Percentiles rank a stretch among this genome's conserved stretches.
Evolutionary conservation across 306 rosid species (phyloP).

Genomic region (Prunus padus): DNA sequence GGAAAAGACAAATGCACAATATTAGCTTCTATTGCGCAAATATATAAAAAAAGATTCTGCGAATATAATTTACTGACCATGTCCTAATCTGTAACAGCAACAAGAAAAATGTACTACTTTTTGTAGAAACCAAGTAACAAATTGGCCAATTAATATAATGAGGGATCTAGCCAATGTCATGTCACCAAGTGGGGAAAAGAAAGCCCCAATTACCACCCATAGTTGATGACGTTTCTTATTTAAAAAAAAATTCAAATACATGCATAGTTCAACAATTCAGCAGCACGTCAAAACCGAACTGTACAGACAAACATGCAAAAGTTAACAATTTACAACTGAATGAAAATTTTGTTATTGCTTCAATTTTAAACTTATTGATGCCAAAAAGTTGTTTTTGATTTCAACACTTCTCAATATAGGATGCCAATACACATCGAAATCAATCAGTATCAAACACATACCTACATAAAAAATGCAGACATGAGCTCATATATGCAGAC

Average conservation of each 20-base stretch:
- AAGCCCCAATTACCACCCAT: background rate
- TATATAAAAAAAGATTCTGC: background rate
- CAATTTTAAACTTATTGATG: background rate
- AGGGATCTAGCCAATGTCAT: background rate
- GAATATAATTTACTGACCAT: background rate
- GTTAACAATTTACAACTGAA: background rate
- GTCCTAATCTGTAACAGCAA: background rate
- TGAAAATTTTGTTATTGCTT: background rate
- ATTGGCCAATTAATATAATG: background rate
- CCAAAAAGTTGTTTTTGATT: background rate
- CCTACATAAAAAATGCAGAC: background rate
- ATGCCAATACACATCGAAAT: background rate
- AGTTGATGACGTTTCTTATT: background rate
- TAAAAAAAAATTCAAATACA: background rate
- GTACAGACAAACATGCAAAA: background rate
- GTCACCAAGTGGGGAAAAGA: background rate
- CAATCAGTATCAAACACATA: background rate
- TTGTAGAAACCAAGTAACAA: background rate
- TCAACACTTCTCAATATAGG: background rate
- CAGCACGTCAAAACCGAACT: background rate
- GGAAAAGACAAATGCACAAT: background rate
- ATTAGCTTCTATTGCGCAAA: conserved; percentile 8
- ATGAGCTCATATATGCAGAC: background rate
- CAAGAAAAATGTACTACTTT: background rate
- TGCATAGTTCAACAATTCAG: background rate